These are phyloP conservation scores for Ploettnerulaceae sp. DNA, from an alignment of 2,329 filamentous ascomycete genomes.

Conservation along the genomic window DNA sequence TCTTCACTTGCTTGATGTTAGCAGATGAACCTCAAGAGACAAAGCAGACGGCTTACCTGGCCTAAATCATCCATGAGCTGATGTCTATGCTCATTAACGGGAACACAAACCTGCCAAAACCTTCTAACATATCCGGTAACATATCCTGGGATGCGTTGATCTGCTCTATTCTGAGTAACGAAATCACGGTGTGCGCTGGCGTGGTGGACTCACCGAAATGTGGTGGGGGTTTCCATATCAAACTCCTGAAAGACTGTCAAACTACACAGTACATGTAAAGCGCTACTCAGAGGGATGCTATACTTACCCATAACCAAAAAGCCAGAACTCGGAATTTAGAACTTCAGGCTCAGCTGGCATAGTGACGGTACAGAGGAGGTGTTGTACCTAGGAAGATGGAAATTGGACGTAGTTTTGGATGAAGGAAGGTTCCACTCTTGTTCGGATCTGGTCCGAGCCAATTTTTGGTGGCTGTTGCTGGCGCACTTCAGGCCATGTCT, in stretches of 20 bases:
- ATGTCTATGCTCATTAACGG: constrained; percentile 9
- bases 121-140: constrained; percentile 90
- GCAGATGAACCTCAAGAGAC: constrained; percentile 5
- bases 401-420: background rate
- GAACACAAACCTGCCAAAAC: constrained; percentile 85
- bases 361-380: background rate
- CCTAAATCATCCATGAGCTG: constrained; percentile 26
- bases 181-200: background rate
- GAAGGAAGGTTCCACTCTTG: constrained; percentile 4
- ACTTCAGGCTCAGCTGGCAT: constrained; percentile 12
- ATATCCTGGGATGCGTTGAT: constrained; percentile 80
- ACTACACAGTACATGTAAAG: too few species aligned
- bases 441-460: background rate
- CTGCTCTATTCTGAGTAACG: constrained; percentile 34
- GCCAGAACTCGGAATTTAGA: constrained; percentile 68
- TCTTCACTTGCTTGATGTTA: constrained; percentile 62
- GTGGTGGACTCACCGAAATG: constrained; percentile 59
- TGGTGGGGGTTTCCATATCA: constrained; percentile 98
- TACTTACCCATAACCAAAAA: constrained; percentile 90
- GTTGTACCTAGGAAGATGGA: background rate
- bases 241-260: constrained; percentile 53
- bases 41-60: constrained; percentile 31
- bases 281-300: background rate
- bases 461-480: background rate
- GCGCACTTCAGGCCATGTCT: background rate